A percentile compares a stretch with the other conserved stretches of the same genome.
These are phyloP conservation scores for Hygrophila difformis DNA, from an alignment of 257 asterid genomes.

Conservation along the genomic window DNA sequence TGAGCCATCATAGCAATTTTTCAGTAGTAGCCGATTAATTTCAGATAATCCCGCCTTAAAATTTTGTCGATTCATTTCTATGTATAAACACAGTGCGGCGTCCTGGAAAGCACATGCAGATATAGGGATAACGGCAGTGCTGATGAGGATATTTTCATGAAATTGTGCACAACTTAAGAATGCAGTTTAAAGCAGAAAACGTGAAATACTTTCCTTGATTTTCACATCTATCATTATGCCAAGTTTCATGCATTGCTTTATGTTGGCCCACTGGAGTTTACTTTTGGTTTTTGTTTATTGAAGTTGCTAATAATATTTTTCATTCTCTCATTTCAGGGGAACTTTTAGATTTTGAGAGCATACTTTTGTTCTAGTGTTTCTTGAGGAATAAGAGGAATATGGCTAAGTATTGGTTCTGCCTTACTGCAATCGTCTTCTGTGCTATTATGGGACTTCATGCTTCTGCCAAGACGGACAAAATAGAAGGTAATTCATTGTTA, in stretches of 20 bases:
- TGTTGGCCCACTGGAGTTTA: slow-evolving; percentile 14
- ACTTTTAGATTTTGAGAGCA: slow-evolving; percentile 9
- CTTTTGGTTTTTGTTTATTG: slow-evolving; percentile 17
- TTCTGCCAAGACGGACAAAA: slow-evolving; percentile 41
- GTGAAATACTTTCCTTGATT: slow-evolving; percentile 35
- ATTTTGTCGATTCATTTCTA: no score
- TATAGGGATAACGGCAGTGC: no score
- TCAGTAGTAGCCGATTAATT: no score
- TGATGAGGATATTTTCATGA: no score
- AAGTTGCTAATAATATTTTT: no score
- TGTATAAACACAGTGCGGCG: no score
- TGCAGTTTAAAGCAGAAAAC: slow-evolving; percentile 27
- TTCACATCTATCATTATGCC: slow-evolving; percentile 32
- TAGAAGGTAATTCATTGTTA: slow-evolving; percentile 37
- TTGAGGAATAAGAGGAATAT: slow-evolving; percentile 19
- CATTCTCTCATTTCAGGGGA: slow-evolving; percentile 10
- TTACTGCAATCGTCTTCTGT: slow-evolving; percentile 23
- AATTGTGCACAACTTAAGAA: slow-evolving; percentile 26
- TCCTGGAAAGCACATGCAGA: not conserved
- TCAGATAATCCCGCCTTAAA: no score
- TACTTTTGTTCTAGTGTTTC: not conserved
- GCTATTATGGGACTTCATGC: slow-evolving; percentile 28
- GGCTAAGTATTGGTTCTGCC: slow-evolving; percentile 28
- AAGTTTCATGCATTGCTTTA: slow-evolving; percentile 23
- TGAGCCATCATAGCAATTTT: no score